Percentiles rank a stretch among this genome's conserved stretches.
Evolutionary conservation across 2,329 filamentous ascomycete genomes (phyloP).

Genomic region (Colletotrichum theobromicola): DNA sequence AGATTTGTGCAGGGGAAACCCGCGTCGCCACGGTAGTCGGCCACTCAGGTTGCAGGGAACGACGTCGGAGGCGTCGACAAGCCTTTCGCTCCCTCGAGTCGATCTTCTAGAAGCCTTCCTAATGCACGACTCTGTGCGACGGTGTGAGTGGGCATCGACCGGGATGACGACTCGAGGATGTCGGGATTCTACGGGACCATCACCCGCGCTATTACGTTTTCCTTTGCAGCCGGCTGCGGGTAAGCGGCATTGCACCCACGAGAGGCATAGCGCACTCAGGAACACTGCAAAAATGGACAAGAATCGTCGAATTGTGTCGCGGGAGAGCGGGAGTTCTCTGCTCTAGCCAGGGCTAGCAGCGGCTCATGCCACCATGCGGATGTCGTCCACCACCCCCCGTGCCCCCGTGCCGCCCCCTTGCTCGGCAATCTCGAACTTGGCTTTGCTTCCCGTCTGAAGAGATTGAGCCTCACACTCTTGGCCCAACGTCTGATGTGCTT

Average conservation of each 20-base stretch:
- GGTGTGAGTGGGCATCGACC: neutral
- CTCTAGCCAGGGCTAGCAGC: neutral
- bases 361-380: neutral
- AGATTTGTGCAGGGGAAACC: neutral
- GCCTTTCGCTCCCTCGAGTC: neutral
- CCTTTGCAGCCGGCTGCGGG: neutral
- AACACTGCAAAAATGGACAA: neutral
- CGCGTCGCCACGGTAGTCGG: neutral
- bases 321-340: neutral
- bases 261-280: neutral
- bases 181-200: conserved; percentile 16
- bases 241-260: neutral
- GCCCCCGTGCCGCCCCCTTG: conserved; percentile 8
- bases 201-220: conserved; percentile 12
- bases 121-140: neutral
- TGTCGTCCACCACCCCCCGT: too few species aligned
- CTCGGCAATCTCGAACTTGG: conserved; percentile 15
- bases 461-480: conserved; percentile 18
- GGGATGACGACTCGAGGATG: conserved; percentile 8
- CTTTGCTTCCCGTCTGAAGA: neutral
- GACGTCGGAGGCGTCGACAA: conserved; percentile 11
- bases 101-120: conserved; percentile 22
- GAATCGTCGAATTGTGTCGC: neutral
- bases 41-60: neutral
- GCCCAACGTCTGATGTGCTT: conserved; percentile 13